Percentiles rank a stretch among this genome's conserved stretches.
Conservation (phyloP, 805 yeast genomes). For the Diddensiella transvaalensis region DNA sequence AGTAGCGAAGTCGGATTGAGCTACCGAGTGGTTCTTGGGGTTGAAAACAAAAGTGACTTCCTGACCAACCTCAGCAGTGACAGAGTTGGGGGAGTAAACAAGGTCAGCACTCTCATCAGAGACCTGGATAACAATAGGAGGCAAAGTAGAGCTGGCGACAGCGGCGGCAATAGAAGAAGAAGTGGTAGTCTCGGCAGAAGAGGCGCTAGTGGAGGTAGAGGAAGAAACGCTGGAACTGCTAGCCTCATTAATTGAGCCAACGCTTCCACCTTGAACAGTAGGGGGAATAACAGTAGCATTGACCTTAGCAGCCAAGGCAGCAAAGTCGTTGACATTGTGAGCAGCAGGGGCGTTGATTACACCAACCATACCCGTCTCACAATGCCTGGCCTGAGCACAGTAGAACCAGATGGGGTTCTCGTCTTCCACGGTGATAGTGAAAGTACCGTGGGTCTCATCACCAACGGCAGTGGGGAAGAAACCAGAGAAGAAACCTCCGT, state of each 20-base stretch:
- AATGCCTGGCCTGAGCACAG: constrained; percentile 26
- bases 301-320: constrained; percentile 9
- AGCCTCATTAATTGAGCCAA: background rate
- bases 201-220: constrained; percentile 1
- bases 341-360: constrained; percentile 23
- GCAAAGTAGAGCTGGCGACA: background rate
- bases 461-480: constrained; percentile 11
- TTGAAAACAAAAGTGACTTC: constrained; percentile 18
- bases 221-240: constrained; percentile 1
- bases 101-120: constrained; percentile 9
- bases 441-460: constrained; percentile 7
- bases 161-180: background rate
- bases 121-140: constrained; percentile 6
- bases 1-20: constrained; percentile 19
- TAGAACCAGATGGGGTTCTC: constrained; percentile 27
- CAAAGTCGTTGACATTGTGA: constrained; percentile 13
- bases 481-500: constrained; percentile 21
- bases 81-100: constrained; percentile 17
- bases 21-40: constrained; percentile 22
- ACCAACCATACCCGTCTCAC: constrained; percentile 27
- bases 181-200: constrained; percentile 1
- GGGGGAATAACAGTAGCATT: background rate
- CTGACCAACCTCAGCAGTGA: constrained; percentile 25
- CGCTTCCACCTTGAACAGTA: background rate
- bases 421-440: constrained; percentile 16